Conservation (phyloP, 495 filamentous ascomycete genomes). For the Aspergillus baeticus region DNA sequence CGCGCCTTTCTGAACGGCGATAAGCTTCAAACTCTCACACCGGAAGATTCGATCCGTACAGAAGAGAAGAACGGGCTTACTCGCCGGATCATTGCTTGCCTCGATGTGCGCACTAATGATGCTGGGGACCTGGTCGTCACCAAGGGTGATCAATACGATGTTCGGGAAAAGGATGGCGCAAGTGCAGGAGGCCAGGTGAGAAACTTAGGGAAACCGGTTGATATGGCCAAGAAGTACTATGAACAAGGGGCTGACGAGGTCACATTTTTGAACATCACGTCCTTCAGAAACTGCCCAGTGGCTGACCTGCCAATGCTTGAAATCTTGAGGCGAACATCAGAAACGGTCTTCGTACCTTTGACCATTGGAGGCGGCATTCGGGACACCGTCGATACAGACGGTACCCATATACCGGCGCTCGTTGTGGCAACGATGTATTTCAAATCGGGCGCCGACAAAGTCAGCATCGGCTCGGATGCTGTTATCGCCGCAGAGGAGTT, state of each 20-base stretch:
- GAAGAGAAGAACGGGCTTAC: conserved; percentile 68
- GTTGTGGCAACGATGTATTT: conserved; percentile 97
- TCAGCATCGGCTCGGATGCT: conserved; percentile 94
- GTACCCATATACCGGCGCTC: conserved; percentile 79
- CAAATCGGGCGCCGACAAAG: conserved; percentile 97
- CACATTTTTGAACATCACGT: conserved; percentile 97
- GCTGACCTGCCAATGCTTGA: conserved; percentile 95
- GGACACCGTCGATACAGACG: conserved; percentile 85
- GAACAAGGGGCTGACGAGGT: conserved; percentile 96
- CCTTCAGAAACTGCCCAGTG: conserved; percentile 90
- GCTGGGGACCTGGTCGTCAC: conserved; percentile 94
- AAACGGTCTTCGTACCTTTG: conserved; percentile 95
- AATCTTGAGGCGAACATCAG: conserved; percentile 77
- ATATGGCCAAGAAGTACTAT: conserved; percentile 92
- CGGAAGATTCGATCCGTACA: conserved; percentile 20
- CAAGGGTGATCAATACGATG: conserved; percentile 98
- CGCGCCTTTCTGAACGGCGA: conserved; percentile 79
- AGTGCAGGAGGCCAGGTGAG: conserved; percentile 70
- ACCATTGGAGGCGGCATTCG: conserved; percentile 95
- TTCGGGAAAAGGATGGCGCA: conserved; percentile 77
- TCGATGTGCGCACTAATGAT: conserved; percentile 97
- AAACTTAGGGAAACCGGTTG: conserved; percentile 94
- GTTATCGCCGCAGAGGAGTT: conserved; percentile 91
- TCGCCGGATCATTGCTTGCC: conserved; percentile 86
- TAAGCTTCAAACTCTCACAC: conserved; percentile 42